Evolutionary conservation across 1,139 yeast genomes (phyloP), one percentile per base, ranked within the genome.

Genomic region (Lodderomyces parapsilosis): DNA sequence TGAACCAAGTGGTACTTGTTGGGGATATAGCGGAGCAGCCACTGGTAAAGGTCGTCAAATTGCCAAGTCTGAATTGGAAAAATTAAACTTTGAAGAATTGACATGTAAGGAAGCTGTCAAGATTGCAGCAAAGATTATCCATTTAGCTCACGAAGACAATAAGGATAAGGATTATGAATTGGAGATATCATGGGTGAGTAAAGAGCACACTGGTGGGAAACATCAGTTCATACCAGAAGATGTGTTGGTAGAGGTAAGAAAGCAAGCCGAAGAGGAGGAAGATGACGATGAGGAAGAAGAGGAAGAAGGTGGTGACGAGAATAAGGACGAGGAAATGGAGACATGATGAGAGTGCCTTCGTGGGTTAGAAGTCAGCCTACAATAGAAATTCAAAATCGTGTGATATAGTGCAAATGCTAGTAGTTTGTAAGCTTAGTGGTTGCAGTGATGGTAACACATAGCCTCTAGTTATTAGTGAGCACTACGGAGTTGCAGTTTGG

Each of bases 21-120:
- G 99, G 98, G 99, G 99, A 38, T 94, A 93, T 66, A 78, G 80
- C 43, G 99, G 97, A 45, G 96, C 97, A 40, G 99, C 99, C 28
- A 82, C 97, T 4, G 99, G 99, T 49, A 94, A 93, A 65, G 99
- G 99, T 38, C 83, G 98, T 64, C 99, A 93, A 66, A 80, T 89
- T 20, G 99, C 99, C 46, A 91, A 90, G 66, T 86, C 93, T 17
- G 99, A 94, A 66, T 77, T 94, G 56, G 99, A 94, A 66, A 94
- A 93, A 65, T 74, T 94, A 55, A 86, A 90, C 52, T 72, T 81
- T 49, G 85, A 81, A 43, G 78, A 76, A 50, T 69, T 94, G 52
- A 71, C 84, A 2, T 87, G 83, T 8, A 77, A 69, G 52, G 96
- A 91, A 22, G 99, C 96, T 3, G 86, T 93, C 40, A 90, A 87